Evolutionary conservation across 345 rosid species (phyloP), one percentile per base, ranked within the genome.

Genomic region (Aegle marmelos): DNA sequence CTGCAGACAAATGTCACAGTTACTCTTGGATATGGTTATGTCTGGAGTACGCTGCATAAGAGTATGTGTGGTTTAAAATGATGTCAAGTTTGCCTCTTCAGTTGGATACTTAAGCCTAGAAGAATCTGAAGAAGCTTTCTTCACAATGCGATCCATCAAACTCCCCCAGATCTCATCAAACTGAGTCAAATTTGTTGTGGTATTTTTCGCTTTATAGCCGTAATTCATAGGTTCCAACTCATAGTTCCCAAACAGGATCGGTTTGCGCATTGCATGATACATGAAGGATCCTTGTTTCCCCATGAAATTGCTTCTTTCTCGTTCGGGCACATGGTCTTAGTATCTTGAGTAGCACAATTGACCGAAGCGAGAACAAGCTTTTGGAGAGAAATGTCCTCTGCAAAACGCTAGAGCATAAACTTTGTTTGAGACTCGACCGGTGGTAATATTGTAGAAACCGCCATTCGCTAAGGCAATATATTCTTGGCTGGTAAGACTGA

Each of bases 41-140:
- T 92, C 97, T n/a, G 94, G 89, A 17, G 87, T 83, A 76, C 97
- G 90, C 56, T 88, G 89, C 86, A 81, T 81, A 60, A 90, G 6
- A 17, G 85, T 80, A 64, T 85, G 86, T 11, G 86, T 82, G 14
- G 66, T 87, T 5, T 61, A 4, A 9, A 3, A 39, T 17, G 53
- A 24, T 6, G 77, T 63, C 31, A 81, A 6, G 21, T 58, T 57
- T 1, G 84, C 74, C 69, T 83, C 79, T 22, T 81, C 87, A 25
- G 83, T 81, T 5, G 76, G 87, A 73, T 70, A 88, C 75, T 88
- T 87, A 8, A 78, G 86, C 63, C 25, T 79, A 0, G 80, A 70
- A 70, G 83, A 63, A 6, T 84, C 83, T 41, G 60, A 64, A 2
- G 89, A 79, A 36, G 89, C 85, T 31, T 70, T 60, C 24, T 3